phyloP scores from a whole-genome alignment of 768 basidiomycete genomes.

The Cystofilobasidium capitatum region DNA sequence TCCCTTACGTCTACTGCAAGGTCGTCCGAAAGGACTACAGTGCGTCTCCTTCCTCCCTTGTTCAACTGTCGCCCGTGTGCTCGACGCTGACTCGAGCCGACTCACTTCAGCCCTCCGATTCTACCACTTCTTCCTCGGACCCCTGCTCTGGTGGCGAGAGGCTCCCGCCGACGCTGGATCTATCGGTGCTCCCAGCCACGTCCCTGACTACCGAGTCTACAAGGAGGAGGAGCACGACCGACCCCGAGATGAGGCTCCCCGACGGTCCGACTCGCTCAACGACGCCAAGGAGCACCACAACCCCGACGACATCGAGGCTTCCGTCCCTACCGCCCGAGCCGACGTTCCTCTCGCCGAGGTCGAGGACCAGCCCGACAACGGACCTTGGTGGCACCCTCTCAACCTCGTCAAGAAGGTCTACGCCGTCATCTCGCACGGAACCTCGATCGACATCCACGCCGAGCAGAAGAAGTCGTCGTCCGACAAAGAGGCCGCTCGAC shows the following conservation, averaged over 20 bases:
- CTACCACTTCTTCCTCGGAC: slow-evolving; percentile 44
- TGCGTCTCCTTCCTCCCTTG: neutral
- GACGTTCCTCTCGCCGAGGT: slow-evolving; percentile 8
- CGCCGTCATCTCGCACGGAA: slow-evolving; percentile 6
- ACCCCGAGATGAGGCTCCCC: neutral
- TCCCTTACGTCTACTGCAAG: slow-evolving; percentile 42
- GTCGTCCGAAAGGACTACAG: slow-evolving; percentile 43
- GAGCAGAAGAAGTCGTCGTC: slow-evolving; percentile 34
- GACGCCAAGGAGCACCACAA: slow-evolving; percentile 13
- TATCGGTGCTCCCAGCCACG: slow-evolving; percentile 28
- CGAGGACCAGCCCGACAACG: slow-evolving; percentile 29
- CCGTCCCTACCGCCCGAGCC: neutral
- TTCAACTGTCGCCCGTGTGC: neutral
- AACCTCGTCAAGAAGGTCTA: slow-evolving; percentile 36
- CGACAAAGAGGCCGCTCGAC: slow-evolving; percentile 30
- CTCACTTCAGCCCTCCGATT: slow-evolving; percentile 34
- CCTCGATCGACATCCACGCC: slow-evolving; percentile 35
- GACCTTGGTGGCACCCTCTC: slow-evolving; percentile 38
- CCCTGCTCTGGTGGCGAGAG: slow-evolving; percentile 40
- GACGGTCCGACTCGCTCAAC: neutral
- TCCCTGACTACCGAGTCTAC: slow-evolving; percentile 38
- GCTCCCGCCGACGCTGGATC: slow-evolving; percentile 38
- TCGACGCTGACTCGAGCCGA: neutral
- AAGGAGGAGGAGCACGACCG: slow-evolving; percentile 7
- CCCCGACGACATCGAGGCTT: neutral